Conservation (phyloP, 306 rosid genomes). For the Quercus wislizeni region DNA sequence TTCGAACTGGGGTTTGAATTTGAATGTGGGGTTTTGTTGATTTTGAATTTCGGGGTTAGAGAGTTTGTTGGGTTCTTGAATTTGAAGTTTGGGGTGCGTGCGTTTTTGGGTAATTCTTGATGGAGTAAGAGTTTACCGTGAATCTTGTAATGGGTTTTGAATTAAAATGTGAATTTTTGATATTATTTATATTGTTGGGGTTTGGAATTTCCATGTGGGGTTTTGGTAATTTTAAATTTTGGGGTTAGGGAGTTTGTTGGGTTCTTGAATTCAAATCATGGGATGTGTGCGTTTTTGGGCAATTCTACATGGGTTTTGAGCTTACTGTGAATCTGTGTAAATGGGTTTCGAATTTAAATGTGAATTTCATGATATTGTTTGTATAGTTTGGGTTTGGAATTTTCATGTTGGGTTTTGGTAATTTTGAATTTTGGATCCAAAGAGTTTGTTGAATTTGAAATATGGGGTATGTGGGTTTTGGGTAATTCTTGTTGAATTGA, state of each 20-base stretch:
- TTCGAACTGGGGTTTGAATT: not conserved
- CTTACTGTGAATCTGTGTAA: not conserved
- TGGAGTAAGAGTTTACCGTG: too few species aligned
- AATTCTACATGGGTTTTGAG: not conserved
- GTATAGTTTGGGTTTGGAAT: not conserved
- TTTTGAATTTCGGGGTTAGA: slow-evolving; percentile 5
- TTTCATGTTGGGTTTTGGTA: slow-evolving; percentile 11
- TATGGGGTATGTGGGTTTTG: not conserved
- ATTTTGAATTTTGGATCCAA: slow-evolving; percentile 15
- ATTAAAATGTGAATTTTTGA: too few species aligned
- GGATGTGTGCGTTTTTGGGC: not conserved
- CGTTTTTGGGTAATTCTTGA: too few species aligned
- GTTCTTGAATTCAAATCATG: not conserved
- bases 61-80: too few species aligned
- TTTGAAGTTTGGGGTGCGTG: too few species aligned
- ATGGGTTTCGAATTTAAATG: too few species aligned
- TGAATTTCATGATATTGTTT: not conserved
- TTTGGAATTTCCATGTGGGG: too few species aligned
- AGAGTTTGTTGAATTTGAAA: not conserved
- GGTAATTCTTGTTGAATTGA: not conserved
- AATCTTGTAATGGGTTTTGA: too few species aligned
- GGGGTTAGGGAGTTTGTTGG: not conserved
- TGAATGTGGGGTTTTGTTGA: slow-evolving; percentile 8
- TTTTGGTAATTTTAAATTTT: too few species aligned
- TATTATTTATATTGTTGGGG: too few species aligned